Evolutionary conservation across 2,329 filamentous ascomycete genomes (phyloP), one percentile per base, ranked within the genome.

Genomic region (Sporothrix brunneoviolacea): DNA sequence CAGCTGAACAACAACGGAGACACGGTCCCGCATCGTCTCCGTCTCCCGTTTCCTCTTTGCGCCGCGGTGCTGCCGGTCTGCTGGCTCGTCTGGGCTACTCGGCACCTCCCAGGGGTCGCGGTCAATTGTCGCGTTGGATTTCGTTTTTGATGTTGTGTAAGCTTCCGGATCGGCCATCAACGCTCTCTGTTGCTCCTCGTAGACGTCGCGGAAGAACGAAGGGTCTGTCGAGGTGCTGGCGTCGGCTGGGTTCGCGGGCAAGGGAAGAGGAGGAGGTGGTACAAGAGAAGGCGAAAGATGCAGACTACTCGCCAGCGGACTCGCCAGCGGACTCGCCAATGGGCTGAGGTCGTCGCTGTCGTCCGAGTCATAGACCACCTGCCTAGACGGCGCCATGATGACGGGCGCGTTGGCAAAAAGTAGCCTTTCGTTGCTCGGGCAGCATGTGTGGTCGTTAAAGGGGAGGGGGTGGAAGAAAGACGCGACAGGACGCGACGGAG

Each of bases 141-240:
- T 39, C 33, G n/a, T n/a, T n/a, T n/a, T n/a, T n/a, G n/a, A n/a
- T n/a, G n/a, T n/a, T n/a, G n/a, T n/a, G n/a, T n/a, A n/a, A n/a
- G n/a, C n/a, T n/a, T n/a, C n/a, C n/a, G n/a, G n/a, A n/a, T n/a
- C n/a, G n/a, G n/a, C n/a, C n/a, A n/a, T n/a, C 9, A 28, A 50
- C 56, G 9, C 65, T 64, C 30, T 64, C 62, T 67, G 65, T 57
- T 77, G 72, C 42, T 75, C 70, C 19, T 73, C 64, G 51, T 74
- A 76, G 9, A 77, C 58, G 44, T 63, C 66, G 41, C 69, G 68
- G 54, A 77, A 77, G 55, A 75, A 72, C 0, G 64, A 67, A 2
- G 69, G 66, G 51, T 77, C 72, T 1, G 75, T 77, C 15, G 74
- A 77, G 19, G 60, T 64, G 48, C 60, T 59, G 49, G 56, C 55